Base-by-base conservation (phyloP, 2,329 filamentous ascomycete genomes). In the Neofusicoccum kwambonambiense region DNA sequence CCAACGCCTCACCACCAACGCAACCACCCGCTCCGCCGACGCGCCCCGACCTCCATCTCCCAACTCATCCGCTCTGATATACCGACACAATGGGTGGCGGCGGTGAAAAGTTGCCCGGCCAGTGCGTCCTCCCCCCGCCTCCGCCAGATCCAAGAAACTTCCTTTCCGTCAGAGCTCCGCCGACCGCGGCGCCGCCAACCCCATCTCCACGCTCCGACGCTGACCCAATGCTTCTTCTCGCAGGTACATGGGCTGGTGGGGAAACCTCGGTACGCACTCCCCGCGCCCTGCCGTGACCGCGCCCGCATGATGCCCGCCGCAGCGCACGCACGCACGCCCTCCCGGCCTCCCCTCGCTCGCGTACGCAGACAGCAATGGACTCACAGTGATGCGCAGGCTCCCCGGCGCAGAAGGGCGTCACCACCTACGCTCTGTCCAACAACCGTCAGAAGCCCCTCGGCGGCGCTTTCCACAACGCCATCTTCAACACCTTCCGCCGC, bases 401-500 rank as follows among this genome's bases (percentile, higher is more conserved):
- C 39, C 56, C 34, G 3, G 77, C 82, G 42, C 87, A 89, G 75
- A 87, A 87, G 74, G 86, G 87, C 73, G 81, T 89, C 66, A 81
- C 83, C 64, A 83, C 83, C 74, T 98, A 96, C 82, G 86, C 89
- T 70, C 77, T 99, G 71, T 89, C 91, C 72, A 81, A 90, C 71
- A 98, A 99, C 86, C 90, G 91, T 77, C 94, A 97, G 84, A 89
- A 91, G 75, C 91, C 93, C 69, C 85, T 96, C 71, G 92, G 92
- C 69, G 92, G 91, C 73, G 83, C 89, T 67, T 80, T 85, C 69
- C 82, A 94, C 79, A 90, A 89, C 71, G 94, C 93, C 75, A 82
- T 98, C 83, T 98, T 98, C 89, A 99, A 99, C 87, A 89, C 88
- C 73, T 96, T 90, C 86, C 89, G 95, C 80, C 89, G 95, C 75